Evolutionary conservation across 768 basidiomycete species (phyloP), one percentile per base, ranked within the genome.

Genomic region (Suillus spraguei): DNA sequence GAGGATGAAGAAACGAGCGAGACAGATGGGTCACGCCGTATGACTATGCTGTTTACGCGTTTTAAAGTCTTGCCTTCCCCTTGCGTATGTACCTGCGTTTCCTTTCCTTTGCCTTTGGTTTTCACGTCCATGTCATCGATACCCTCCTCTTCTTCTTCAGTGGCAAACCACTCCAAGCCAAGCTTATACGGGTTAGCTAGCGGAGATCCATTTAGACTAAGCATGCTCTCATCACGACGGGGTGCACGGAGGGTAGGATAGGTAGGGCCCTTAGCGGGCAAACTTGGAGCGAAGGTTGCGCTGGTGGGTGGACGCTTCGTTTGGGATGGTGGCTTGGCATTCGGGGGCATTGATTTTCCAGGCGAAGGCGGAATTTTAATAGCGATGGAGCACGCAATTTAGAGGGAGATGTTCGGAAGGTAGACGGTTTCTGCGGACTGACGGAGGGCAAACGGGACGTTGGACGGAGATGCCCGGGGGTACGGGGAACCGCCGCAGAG

Each of bases 161-260:
- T 64, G 65, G 80, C 79, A 67, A 88, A 82, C 87, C 87, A 86
- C 44, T 82, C 79, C 52, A 87, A 71, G 22, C 87, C 88, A 67
- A 88, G 85, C 64, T 87, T 81, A 69, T 88, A 90, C 1, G 92
- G 91, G 71, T 93, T 93, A 20, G 87, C 85, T 20, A 94, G 81
- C 0, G 93, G 93, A 0, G 91, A 92, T 5, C 93, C 93, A 64
- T 95, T 94, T 22, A 90, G 75, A 69, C 91, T 91, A 58, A 94
- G 80, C 85, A 94, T 85, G 69, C 81, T 86, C 74, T 95, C 93
- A 69, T 92, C 86, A 66, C 81, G 85, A 47, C 89, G 84, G 13
- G 91, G 89, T 71, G 88, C 80, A 32, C 92, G 87, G 54, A 88
- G 78, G 5, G 81, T 72, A 20, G 82, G 77, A 66, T 70, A 84